Evolutionary conservation across 495 filamentous ascomycete genomes (phyloP), one percentile per base, ranked within the genome.

Genomic region (Penicillium macrosclerotiorum): DNA sequence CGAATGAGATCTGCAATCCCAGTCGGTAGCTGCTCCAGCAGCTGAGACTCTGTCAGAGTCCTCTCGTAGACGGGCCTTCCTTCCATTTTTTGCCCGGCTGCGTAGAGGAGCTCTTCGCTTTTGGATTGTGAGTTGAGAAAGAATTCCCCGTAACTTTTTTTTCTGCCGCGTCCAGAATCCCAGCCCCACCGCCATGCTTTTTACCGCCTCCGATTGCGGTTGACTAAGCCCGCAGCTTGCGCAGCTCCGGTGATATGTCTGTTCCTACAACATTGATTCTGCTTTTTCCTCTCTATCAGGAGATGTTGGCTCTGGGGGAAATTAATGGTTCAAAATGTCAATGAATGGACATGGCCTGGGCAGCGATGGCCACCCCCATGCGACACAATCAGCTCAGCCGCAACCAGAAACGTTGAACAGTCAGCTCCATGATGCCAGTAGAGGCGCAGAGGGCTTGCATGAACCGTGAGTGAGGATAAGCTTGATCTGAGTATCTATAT

Each of bases 1-100:
- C 73, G 77, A 67, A 92, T 76, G 49, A 85, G 74, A 40, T 77
- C 67, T 42, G 83, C 57, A 51, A 88, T 69, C 63, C 87, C 86
- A 45, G 71, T 73, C 32, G 85, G 85, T 47, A 90, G 63, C 53
- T 79, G 63, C 29, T 66, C 60, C 20, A 84, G 65, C 24, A 74
- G 59, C 50, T 68, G 62, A 49, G 67, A 67, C 64, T 73, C 69
- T 42, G 56, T 59, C 9, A 73, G 68, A 67, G 62, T 55, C 65
- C 63, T 64, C 63, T 71, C 63, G 49, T 66, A 75, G 63, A 67
- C 56, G 65, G 70, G 69, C 61, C 57, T 64, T 52, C 48, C 62
- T 55, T 68, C 54, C 72, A 75, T 75, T 14, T 37, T 65, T 54
- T 60, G 52, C 57, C 64, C 66, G 62, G 52, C 62, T 60, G 44